Evolutionary conservation across 495 filamentous ascomycete species (phyloP).

Genomic region (Aspergillus wentii): DNA sequence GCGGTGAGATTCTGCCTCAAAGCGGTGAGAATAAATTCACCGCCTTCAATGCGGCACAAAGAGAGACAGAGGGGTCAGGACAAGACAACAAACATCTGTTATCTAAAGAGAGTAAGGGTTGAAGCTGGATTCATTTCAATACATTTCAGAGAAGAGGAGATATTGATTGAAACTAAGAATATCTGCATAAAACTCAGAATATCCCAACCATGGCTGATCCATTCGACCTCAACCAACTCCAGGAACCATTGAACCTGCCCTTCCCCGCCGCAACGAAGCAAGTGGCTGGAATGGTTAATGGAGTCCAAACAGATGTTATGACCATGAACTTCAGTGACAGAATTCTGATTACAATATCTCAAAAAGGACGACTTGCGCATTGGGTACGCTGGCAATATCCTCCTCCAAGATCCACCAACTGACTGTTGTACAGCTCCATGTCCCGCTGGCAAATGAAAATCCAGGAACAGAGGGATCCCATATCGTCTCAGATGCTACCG

Average conservation of each 20-base stretch:
- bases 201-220: slow-evolving; percentile 30
- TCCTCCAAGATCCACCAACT: slow-evolving; percentile 10
- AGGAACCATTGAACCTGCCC: slow-evolving; percentile 39
- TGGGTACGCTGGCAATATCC: slow-evolving; percentile 59
- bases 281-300: slow-evolving; percentile 57
- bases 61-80: no score
- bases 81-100: no score
- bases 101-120: no score
- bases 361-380: slow-evolving; percentile 80
- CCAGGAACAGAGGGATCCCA: slow-evolving; percentile 47
- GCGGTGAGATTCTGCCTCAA: slow-evolving; percentile 4
- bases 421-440: slow-evolving; percentile 66
- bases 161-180: no score
- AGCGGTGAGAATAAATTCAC: slow-evolving; percentile 1
- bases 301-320: slow-evolving; percentile 65
- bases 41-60: slow-evolving; percentile 2
- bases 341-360: slow-evolving; percentile 85
- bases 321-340: slow-evolving; percentile 79
- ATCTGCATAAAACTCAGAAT: no score
- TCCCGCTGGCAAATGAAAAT: slow-evolving; percentile 69
- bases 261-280: slow-evolving; percentile 77
- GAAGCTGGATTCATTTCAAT: no score
- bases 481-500: slow-evolving; percentile 40
- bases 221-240: slow-evolving; percentile 21
- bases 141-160: no score